Conservation (phyloP, 169 alveolate genomes). For the Ichthyophthirius multifiliis region DNA sequence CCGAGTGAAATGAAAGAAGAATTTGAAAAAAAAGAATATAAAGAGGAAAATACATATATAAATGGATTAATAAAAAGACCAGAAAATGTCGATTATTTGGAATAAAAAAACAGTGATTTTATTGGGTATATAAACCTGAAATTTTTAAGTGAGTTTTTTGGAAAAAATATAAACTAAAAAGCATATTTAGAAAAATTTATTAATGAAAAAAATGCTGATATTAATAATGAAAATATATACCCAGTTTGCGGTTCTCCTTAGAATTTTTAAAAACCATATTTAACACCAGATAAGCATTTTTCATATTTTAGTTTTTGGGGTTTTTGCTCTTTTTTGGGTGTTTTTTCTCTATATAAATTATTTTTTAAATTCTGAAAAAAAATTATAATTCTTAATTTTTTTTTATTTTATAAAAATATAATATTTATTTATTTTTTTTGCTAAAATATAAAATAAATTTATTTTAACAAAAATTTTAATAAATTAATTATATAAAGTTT, state of each 20-base stretch:
- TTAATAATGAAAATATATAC: conserved; percentile 17
- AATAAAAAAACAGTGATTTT: not conserved
- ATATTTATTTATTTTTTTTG: too few relatives aligned
- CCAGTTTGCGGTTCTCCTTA: conserved; percentile 23
- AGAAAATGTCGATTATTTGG: conserved; percentile 5
- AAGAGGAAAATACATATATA: not conserved
- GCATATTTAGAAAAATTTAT: conserved; percentile 32
- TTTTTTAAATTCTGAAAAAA: too few relatives aligned
- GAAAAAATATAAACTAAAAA: too few relatives aligned
- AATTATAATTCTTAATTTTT: too few relatives aligned
- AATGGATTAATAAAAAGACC: conserved; percentile 19
- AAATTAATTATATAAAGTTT: too few relatives aligned
- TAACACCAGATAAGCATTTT: conserved; percentile 36
- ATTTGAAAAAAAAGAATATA: not conserved
- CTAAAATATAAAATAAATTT: too few relatives aligned
- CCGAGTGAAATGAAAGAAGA: conserved; percentile 13
- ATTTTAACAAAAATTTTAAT: too few relatives aligned
- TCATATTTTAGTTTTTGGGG: conserved; percentile 36
- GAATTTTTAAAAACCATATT: conserved; percentile 19
- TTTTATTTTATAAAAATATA: too few relatives aligned
- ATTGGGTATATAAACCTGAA: too few relatives aligned
- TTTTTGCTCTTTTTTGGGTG: conserved; percentile 10
- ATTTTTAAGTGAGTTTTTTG: too few relatives aligned
- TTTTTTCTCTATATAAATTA: too few relatives aligned
- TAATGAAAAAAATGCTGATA: not conserved